Conservation (phyloP, 2,329 filamentous ascomycete species). For the Cladosporium colombiae region DNA sequence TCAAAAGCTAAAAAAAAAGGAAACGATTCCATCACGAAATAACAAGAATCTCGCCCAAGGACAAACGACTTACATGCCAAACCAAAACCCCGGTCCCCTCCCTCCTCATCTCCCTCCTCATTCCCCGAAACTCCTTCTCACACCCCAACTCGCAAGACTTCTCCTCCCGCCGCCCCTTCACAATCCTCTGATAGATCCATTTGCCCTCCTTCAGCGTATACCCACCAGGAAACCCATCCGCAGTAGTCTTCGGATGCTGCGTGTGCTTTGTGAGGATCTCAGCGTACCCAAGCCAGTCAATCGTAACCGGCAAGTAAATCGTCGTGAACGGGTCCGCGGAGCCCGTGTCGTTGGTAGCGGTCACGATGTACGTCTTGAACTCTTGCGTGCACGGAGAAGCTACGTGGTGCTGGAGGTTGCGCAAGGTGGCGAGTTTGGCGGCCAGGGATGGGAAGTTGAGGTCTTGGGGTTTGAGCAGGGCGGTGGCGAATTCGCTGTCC, state of each 20-base stretch:
- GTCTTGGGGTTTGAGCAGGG: not conserved
- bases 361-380: not conserved
- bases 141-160: not conserved
- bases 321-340: not conserved
- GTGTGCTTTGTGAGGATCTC: not conserved
- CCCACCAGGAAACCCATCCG: not conserved
- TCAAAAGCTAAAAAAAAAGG: not conserved
- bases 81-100: constrained; percentile 5
- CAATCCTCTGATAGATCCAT: not conserved
- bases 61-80: constrained; percentile 4
- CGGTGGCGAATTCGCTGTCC: not conserved
- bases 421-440: not conserved
- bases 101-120: not conserved
- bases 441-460: not conserved
- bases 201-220: not conserved
- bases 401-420: not conserved
- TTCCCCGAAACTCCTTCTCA: not conserved
- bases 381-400: not conserved
- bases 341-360: not conserved
- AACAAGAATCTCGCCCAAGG: not conserved
- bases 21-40: too few species aligned
- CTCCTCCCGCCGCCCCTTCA: not conserved
- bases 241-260: not conserved
- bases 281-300: not conserved
- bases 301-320: not conserved